Base-by-base conservation (phyloP, 2,329 filamentous ascomycete species). In the Ceratocystiopsis minuta region DNA sequence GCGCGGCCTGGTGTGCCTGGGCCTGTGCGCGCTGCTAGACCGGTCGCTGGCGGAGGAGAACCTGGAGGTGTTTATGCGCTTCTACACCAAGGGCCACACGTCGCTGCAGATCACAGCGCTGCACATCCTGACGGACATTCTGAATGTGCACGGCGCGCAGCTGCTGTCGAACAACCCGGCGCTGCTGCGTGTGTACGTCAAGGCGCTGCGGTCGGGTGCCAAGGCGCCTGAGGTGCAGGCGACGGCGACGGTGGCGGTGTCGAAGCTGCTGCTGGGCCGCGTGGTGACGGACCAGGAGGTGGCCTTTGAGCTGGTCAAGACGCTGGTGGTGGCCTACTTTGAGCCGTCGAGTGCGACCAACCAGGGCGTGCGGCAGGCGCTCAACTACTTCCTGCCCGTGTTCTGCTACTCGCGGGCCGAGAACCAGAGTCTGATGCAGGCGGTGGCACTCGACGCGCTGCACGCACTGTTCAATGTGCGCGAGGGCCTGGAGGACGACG, bases 341-440 rank as follows among this genome's bases (percentile, higher is more conserved):
- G 80, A 92, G 53, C 86, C 88, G 0, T 75, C 81, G 5, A 90
- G 82, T 4, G 70, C 74, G 1, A 68, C 71, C 24, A 95, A 95
- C 54, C 80, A 88, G 50, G 77, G 77, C 10, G 76, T 95, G 7
- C 70, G 86, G 17, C 88, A 96, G 58, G 80, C 83, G 0, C 67
- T 96, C 42, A 85, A 83, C 49, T 96, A 96, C 59, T 95, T 95
- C 67, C 65, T 96, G 33, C 88, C 88, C 0, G 87, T 95, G 0
- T 96, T 92, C 63, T 90, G 84, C 58, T 93, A 88, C 59, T 87
- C 81, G 9, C 72, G 83, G 3, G 59, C 77, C 4, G 80, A 83
- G 48, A 94, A 95, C 53, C 86, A 90, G 48, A 72, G 80, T 24
- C 69, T 85, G 32, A 86, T 96, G 80, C 74, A 76, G 7, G 62